Conservation (phyloP, 2,329 filamentous ascomycete species). For the Fusarium sp. region DNA sequence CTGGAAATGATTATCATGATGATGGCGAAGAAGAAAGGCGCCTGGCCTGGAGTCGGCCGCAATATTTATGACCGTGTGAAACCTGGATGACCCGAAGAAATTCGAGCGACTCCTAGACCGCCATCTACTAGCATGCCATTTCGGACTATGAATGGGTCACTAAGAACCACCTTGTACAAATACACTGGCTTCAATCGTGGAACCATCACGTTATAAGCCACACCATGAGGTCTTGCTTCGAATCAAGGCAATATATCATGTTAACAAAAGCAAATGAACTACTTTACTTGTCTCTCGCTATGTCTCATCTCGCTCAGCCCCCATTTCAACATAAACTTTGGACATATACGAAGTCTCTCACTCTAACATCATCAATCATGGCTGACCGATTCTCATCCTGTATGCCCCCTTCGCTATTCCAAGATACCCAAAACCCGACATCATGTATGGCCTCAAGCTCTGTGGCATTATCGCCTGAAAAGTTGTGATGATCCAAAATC, state of each 20-base stretch:
- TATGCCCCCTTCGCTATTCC: neutral
- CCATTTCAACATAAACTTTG: constrained; percentile 22
- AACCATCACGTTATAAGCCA: constrained; percentile 15
- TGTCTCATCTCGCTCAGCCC: constrained; percentile 23
- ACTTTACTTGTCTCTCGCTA: constrained; percentile 39
- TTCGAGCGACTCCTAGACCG: constrained; percentile 16
- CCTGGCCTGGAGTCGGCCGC: constrained; percentile 5
- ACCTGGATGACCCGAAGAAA: constrained; percentile 17
- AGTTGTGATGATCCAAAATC: constrained; percentile 27
- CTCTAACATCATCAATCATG: constrained; percentile 24
- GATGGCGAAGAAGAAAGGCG: constrained; percentile 11
- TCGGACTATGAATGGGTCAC: constrained; percentile 19
- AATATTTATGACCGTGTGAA: constrained; percentile 6
- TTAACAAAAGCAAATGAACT: constrained; percentile 37
- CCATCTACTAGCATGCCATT: constrained; percentile 23
- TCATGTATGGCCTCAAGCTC: neutral
- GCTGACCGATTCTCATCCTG: constrained; percentile 19
- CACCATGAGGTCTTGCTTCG: constrained; percentile 24
- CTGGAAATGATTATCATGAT: constrained; percentile 25
- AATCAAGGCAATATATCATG: constrained; percentile 45
- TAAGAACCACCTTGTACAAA: constrained; percentile 1
- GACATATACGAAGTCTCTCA: constrained; percentile 28
- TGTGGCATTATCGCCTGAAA: neutral
- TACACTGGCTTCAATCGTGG: constrained; percentile 15
- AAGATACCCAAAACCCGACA: neutral